Base-by-base conservation (phyloP, 768 basidiomycete genomes). In the Chalciporus chontae region DNA sequence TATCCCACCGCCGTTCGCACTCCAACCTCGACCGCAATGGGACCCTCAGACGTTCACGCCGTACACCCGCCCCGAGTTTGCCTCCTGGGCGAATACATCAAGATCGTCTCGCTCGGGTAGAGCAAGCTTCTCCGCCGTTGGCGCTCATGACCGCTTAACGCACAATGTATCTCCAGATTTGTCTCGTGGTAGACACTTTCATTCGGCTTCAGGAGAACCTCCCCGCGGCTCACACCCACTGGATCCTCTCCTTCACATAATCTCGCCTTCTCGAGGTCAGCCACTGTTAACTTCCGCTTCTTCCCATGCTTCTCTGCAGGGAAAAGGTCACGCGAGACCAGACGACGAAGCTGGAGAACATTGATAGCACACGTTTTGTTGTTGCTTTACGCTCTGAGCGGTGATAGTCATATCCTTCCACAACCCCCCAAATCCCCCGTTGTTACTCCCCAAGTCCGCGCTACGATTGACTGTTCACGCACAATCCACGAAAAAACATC, bases 21-120 rank as follows among this genome's bases (percentile, higher is more conserved):
- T 88, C 4, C 81, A 87, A 61, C 86, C 85, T 3, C 70, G 69
- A 45, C 85, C 84, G 1, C 83, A 80, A 45, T 87, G 85, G 84
- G 79, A 83, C 48, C 71, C 67, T 37, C 64, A 69, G 3, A 59
- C 71, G 0, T 77, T 75, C 60, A 50, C 62, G 21, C 62, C 74
- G 8, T 57, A 63, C 52, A 70, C 73, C 6, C 64, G 73, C 54
- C 70, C 69, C 51, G 57, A 69, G 55, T 53, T 74, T 62, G 45
- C 68, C 42, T 58, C 67, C 26, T 59, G 65, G 64, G 58, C 73
- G 32, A 47, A 57, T 34, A 52, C 73, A 13, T 64, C 68, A 11
- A 57, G 69, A 39, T 73, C 73, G 69, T 67, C 76, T 15, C 67
- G 58, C 32, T 64, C 64, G 62, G 51, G 50, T 26, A 57, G 61